Evolutionary conservation across 495 filamentous ascomycete genomes (phyloP), one percentile per base, ranked within the genome.

Genomic region (Penicillium pulvis): DNA sequence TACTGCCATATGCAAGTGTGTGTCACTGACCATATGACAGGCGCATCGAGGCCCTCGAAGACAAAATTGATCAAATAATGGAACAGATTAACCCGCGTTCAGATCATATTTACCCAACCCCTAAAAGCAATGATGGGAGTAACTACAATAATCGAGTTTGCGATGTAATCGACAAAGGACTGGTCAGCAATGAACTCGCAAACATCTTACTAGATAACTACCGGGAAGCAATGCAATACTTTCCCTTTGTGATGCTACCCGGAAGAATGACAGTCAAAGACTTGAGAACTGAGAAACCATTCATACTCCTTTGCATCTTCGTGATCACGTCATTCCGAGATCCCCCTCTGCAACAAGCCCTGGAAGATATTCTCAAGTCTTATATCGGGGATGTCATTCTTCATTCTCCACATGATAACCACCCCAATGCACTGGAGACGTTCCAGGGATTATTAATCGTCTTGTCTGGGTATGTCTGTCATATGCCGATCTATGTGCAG

Each of bases 51-150:
- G 44, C 39, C 12, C 62, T 64, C 23, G 62, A 64, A 49, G 54
- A 56, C 45, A 64, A 64, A 19, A 58, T 64, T 12, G 62, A 64
- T 55, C 53, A 57, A 46, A 60, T 64, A 8, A 45, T 64, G 39
- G 58, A 50, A 4, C 58, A 57, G 20, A 57, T 64, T 4, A 57
- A 58, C 35, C 31, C 19, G 23, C 48, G 51, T 9, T 8, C 16
- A 53, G 35, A 53, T 9, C 11, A 16, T 2, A 11, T n/a, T 12
- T 17, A 51, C 35, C 19, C 28, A 3, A 36, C 51, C 36, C 44
- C 12, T 20, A 51, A 47, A 51, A 48, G 28, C 11, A 39, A 41
- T 20, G 39, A 46, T 2, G 36, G 33, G 12, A 26, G 55, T 19
- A 11, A 31, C 8, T 45, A 16, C 31, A 24, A 20, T 42, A 35